A percentile compares a stretch with the other conserved stretches of the same genome.
Conservation (phyloP, 2,329 filamentous ascomycete species). For the Paraphaeosphaeria minitans region DNA sequence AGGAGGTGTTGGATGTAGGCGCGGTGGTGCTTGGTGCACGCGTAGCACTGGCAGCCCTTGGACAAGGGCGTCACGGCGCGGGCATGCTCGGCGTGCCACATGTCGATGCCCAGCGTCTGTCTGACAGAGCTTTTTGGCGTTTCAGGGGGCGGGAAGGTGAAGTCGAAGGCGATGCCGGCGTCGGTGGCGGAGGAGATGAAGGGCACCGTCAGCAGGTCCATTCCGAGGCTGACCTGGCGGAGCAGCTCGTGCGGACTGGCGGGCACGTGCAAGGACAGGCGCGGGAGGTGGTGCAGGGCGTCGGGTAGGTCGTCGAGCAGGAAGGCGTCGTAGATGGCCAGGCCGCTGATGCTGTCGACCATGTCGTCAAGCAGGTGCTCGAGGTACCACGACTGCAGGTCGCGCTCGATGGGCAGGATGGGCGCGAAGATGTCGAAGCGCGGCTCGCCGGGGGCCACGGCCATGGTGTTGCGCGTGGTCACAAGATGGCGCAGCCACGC, state of each 20-base stretch:
- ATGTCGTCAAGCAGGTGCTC: constrained; percentile 71
- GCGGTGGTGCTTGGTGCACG: constrained; percentile 81
- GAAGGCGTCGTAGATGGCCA: constrained; percentile 79
- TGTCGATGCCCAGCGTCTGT: constrained; percentile 69
- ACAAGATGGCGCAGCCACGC: constrained; percentile 77
- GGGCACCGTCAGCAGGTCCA: constrained; percentile 79
- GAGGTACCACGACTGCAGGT: constrained; percentile 80
- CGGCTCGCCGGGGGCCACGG: constrained; percentile 36
- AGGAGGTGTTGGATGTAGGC: constrained; percentile 90
- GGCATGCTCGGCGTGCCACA: constrained; percentile 70
- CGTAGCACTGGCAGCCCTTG: constrained; percentile 74
- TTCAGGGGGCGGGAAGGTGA: constrained; percentile 67
- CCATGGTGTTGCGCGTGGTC: constrained; percentile 44
- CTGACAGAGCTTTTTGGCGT: constrained; percentile 21
- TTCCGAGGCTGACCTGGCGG: constrained; percentile 73
- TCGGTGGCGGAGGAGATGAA: constrained; percentile 79
- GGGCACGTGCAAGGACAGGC: constrained; percentile 74
- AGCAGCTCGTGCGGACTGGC: constrained; percentile 77
- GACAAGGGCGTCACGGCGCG: constrained; percentile 66
- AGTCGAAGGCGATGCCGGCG: constrained; percentile 81
- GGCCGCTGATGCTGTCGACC: constrained; percentile 58
- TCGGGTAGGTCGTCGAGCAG: constrained; percentile 70
- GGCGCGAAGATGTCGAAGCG: constrained; percentile 59
- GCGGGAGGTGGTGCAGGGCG: constrained; percentile 67
- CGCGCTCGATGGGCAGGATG: constrained; percentile 74